Conservation (phyloP, 2,329 filamentous ascomycete species). For the Aspergillus hiratsukae region DNA sequence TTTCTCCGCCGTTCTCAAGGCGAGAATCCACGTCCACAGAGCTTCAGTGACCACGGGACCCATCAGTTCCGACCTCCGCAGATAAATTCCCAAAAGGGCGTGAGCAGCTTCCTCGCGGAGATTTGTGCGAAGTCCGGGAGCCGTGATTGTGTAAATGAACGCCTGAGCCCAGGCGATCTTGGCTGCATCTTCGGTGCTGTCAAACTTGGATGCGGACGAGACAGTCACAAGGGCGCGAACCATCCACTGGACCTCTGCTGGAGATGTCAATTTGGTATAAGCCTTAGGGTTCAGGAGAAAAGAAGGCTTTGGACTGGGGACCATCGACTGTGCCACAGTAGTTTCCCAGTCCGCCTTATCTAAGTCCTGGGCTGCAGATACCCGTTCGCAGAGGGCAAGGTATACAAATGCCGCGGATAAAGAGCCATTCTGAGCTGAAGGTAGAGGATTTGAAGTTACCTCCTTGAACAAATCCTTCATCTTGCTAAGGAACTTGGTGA, state of each 20-base stretch:
- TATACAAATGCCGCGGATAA: conserved; percentile 74
- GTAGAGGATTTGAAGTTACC: conserved; percentile 69
- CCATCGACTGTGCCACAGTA: conserved; percentile 62
- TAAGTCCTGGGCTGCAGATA: conserved; percentile 51
- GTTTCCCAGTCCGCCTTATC: conserved; percentile 47
- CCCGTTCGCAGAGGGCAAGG: conserved; percentile 56
- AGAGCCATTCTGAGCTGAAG: conserved; percentile 77
- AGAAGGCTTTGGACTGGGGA: conserved; percentile 73
- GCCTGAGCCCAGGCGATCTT: conserved; percentile 75
- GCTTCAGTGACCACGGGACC: conserved; percentile 64
- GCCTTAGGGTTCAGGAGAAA: conserved; percentile 80
- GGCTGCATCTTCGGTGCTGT: conserved; percentile 44
- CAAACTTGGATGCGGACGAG: conserved; percentile 51
- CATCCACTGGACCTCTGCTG: conserved; percentile 77
- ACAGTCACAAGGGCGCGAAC: conserved; percentile 64
- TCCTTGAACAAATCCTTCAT: conserved; percentile 67
- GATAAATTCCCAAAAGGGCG: conserved; percentile 62
- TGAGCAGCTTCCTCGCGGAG: conserved; percentile 61
- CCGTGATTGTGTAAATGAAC: conserved; percentile 72
- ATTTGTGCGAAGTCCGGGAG: conserved; percentile 55
- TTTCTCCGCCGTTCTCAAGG: conserved; percentile 66
- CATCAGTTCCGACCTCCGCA: conserved; percentile 53
- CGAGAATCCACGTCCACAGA: conserved; percentile 74
- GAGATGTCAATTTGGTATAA: conserved; percentile 70
- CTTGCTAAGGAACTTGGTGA: conserved; percentile 49